These are phyloP conservation scores for Trichoderma lentiforme DNA, from an alignment of 2,329 filamentous ascomycete genomes.

Conservation along the genomic window DNA sequence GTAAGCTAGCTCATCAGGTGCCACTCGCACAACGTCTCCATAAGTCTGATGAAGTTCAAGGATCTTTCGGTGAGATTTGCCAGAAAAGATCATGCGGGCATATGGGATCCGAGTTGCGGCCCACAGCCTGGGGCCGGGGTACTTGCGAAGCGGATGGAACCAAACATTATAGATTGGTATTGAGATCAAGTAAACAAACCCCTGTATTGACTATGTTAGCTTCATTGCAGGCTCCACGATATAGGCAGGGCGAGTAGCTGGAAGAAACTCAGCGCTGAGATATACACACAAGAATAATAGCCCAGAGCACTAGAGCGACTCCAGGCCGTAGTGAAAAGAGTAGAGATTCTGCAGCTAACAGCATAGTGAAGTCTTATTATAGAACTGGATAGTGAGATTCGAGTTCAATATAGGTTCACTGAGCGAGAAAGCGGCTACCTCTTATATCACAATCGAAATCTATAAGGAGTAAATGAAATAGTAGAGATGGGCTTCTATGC, in stretches of 20 bases:
- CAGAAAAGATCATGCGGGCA: not conserved
- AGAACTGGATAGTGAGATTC: not conserved
- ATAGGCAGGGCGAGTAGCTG: not conserved
- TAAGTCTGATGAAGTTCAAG: not conserved
- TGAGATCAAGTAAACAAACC: not conserved
- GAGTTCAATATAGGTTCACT: not conserved
- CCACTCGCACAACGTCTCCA: constrained; percentile 11
- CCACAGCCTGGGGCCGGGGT: constrained; percentile 8
- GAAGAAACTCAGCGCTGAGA: not conserved
- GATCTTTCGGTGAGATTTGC: not conserved
- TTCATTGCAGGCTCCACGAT: no score
- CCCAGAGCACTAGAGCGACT: not conserved
- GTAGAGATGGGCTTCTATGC: not conserved
- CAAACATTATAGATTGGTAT: constrained; percentile 12
- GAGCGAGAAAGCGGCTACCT: not conserved
- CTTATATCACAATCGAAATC: not conserved
- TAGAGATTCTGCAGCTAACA: not conserved
- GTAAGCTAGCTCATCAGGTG: constrained; percentile 8
- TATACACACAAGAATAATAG: not conserved
- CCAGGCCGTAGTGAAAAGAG: not conserved
- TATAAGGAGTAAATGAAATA: not conserved
- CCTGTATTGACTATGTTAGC: not conserved
- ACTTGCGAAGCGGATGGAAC: constrained; percentile 17
- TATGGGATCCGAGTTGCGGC: not conserved
- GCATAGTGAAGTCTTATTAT: not conserved